Evolutionary conservation across 164 flowering plant species (phyloP).

Genomic region (Magnolia sinica): DNA sequence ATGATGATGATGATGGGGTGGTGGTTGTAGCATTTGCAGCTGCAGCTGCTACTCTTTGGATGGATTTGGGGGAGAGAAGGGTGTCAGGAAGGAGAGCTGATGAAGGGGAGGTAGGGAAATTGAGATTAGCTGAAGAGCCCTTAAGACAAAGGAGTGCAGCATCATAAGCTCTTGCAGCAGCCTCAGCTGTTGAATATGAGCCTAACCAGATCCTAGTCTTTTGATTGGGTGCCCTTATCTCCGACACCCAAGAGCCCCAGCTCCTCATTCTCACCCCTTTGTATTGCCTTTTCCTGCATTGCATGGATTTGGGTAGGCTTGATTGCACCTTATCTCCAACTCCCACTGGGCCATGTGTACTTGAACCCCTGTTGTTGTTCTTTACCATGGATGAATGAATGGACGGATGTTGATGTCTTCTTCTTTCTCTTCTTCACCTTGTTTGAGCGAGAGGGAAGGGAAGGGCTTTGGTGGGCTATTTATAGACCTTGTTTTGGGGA

Average conservation of each 20-base stretch:
- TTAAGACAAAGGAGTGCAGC: constrained; percentile 91
- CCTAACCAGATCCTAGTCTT: constrained; percentile 95
- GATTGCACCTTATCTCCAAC: constrained; percentile 27
- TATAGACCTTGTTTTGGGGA: constrained; percentile 7
- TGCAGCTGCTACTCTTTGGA: constrained; percentile 81
- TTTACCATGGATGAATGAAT: constrained; percentile 19
- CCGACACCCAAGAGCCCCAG: constrained; percentile 98
- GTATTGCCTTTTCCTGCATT: constrained; percentile 55
- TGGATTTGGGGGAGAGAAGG: constrained; percentile 72
- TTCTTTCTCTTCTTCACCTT: neutral
- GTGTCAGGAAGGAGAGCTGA: constrained; percentile 19
- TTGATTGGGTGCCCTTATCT: constrained; percentile 88
- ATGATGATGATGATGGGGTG: constrained; percentile 6
- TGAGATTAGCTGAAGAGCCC: constrained; percentile 78
- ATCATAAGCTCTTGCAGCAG: constrained; percentile 96
- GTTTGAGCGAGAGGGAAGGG: neutral
- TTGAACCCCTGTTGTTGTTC: constrained; percentile 29
- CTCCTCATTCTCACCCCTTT: constrained; percentile 97
- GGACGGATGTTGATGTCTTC: neutral
- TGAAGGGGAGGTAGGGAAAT: constrained; percentile 56
- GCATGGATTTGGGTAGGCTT: constrained; percentile 13
- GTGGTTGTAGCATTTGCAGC: constrained; percentile 42
- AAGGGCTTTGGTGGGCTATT: constrained; percentile 1
- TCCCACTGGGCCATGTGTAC: neutral
- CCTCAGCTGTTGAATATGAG: constrained; percentile 86